Base-by-base conservation (phyloP, 108 stramenopile genomes). In the Cyclotella baltica region DNA sequence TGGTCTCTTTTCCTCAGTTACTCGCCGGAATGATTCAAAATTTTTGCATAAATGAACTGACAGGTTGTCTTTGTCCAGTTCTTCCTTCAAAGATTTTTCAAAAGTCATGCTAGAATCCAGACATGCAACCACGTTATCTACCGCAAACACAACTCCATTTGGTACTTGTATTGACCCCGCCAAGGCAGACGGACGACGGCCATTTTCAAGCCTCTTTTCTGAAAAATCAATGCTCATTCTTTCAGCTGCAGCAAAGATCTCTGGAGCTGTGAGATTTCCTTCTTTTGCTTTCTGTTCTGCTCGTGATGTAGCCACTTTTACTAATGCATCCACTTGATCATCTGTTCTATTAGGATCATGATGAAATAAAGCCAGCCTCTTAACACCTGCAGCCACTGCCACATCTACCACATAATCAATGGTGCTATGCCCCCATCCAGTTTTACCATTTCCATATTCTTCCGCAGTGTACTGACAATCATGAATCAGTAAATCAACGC, bases 401-500 rank as follows among this genome's bases (percentile, higher is more conserved):
- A 79, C 37, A 67, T 79, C 78, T 3, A 79, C 78, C 19, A 73
- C 78, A 50, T 73, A 79, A 58, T 79, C 78, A 19, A 79, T 64
- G 4, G 78, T 79, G 29, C 64, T 67, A 57, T 79, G 78, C n/a
- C 78, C 78, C 72, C 73, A 79, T 52, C 52, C 53, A 9, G 50
- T 43, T 37, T 73, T 79, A 0, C 72, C 72, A 30, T 61, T 59
- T 22, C 46, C 61, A 27, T 79, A 79, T 48, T 79, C 64, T 33
- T 38, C 29, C 9, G 73, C 72, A 20, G 65, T 67, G 52, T 79
- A 79, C 58, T 79, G 78, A 19, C 71, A 62, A 51, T 79, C 78
- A 28, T 79, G 78, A 30, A 79, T 40, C n/a, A 79, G 37, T 18
- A 79, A 20, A 27, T 79, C 72, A 30, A 64, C 72, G 37, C 73